Base-by-base conservation (phyloP, 2,329 filamentous ascomycete genomes). In the Corynespora cassiicola region DNA sequence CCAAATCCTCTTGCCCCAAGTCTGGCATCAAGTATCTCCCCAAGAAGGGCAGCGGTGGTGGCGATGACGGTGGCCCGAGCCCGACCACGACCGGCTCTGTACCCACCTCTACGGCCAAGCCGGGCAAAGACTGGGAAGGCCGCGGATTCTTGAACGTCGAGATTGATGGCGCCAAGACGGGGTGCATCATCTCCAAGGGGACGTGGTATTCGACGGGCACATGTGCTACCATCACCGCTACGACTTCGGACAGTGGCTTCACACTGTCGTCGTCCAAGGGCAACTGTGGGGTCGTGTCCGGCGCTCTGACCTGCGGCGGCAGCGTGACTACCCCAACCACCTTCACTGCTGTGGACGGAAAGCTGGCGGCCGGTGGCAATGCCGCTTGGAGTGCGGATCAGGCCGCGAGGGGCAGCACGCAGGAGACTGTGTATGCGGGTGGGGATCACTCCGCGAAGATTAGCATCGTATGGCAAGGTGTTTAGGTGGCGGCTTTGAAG, bases 191-290 rank as follows among this genome's bases (percentile, higher is more conserved):
- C 58, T 77, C 77, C 38, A 73, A 68, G 7, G 86, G 86, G 0
- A 80, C 77, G 0, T 89, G 85, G 86, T 88, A 85, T 57, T 75
- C 76, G 0, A 76, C 74, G 2, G 84, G 85, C 2, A 85, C 84
- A 0, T 88, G 85, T 56, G 86, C 85, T 1, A 85, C 79, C 0
- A 86, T 81, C 61, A 81, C 76, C 0, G 81, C 82, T 4, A 67
- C 76, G 4, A 42, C 72, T 1, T 42, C 47, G 7, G 56, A 50
- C 11, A 40, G 37, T 12, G 58, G 60, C 9, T 68, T 68, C 37
- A 63, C 55, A 8, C 29, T 76, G 12, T 43, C 44, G 4, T 57
- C 50, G 11, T 62, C 57, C 7, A 66, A 66, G 48, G 65, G 65
- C 16, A 63, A 63, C 20, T 88, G 85, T 50, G 77, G 75, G 1